Evolutionary conservation across 1,284 basidiomycete species (phyloP), one percentile per base, ranked within the genome.

Genomic region (Ganoderma boninense): DNA sequence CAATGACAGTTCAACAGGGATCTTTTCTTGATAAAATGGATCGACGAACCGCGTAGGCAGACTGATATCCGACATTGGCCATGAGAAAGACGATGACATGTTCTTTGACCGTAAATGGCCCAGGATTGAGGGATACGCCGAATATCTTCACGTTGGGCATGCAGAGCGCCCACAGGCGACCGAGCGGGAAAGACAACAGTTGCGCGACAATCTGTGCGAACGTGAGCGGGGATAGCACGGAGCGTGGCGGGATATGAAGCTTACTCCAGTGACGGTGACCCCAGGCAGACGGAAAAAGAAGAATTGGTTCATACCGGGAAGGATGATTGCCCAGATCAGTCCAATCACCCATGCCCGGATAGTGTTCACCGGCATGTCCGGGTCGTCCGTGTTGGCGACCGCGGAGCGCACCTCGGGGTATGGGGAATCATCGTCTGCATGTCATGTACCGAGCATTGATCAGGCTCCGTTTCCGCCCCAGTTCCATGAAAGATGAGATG

Each of bases 321-420:
- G 84, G 73, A 93, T 67, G 73, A 92, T 84, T 2, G 91, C 84
- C 84, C 88, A 91, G 10, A 75, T 14, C 38, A 86, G 49, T 72
- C 93, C 89, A 71, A 90, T 82, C 40, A 86, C 77, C 92, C 92
- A 95, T 38, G 88, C 84, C 29, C 93, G 89, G 72, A 94, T 75
- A 3, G 87, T 93, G 44, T 83, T 84, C 4, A 82, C 84, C 2
- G 90, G 91, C 76, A 93, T 89, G 42, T 80, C 79, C 11, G 86
- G 85, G 77, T 94, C 91, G 74, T 94, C 92, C 2, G 88, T 90
- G 77, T 93, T 92, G 54, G 90, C 87, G 32, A 94, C 93, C 44
- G 91, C 91, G 29, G 92, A 91, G 40, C 93, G 89, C 35, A 95
- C 93, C 77, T 94, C 92, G 8, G 91, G 91, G 77, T 94, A 95